Evolutionary conservation across 805 yeast genomes (phyloP).

Genomic region (Yarrowia porcina): DNA sequence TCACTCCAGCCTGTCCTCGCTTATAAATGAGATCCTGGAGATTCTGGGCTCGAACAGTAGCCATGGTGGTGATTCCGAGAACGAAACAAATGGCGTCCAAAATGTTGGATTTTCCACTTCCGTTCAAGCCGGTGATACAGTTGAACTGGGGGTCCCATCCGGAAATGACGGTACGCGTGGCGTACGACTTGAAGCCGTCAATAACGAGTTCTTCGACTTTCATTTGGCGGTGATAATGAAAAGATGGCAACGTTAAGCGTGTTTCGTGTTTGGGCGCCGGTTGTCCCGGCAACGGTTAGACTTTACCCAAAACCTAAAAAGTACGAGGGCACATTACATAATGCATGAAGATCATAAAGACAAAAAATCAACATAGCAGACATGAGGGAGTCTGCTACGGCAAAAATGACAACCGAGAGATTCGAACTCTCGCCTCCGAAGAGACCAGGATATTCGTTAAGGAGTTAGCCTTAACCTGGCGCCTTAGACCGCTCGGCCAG

Average conservation of each 20-base stretch:
- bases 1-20: slow-evolving; percentile 97
- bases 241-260: slow-evolving; percentile 12
- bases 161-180: slow-evolving; percentile 90
- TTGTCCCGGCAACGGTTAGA: slow-evolving; percentile 17
- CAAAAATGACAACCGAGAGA: slow-evolving; percentile 23
- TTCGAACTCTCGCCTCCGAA: slow-evolving; percentile 25
- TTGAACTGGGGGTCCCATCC: slow-evolving; percentile 97
- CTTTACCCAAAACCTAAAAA: no score
- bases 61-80: slow-evolving; percentile 90
- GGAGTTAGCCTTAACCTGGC: slow-evolving; percentile 26
- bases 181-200: slow-evolving; percentile 97
- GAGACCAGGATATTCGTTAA: slow-evolving; percentile 23
- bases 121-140: slow-evolving; percentile 96
- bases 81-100: slow-evolving; percentile 97
- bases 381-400: no score
- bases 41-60: slow-evolving; percentile 91
- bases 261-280: slow-evolving; percentile 18
- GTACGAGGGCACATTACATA: no score
- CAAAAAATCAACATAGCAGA: no score
- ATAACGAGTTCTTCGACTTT: slow-evolving; percentile 92
- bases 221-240: slow-evolving; percentile 46
- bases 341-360: no score
- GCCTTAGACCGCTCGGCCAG: slow-evolving; percentile 27
- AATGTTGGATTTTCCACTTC: slow-evolving; percentile 95
- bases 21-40: slow-evolving; percentile 92